Base-by-base conservation (phyloP, 345 rosid species). In the Passiflora organensis region DNA sequence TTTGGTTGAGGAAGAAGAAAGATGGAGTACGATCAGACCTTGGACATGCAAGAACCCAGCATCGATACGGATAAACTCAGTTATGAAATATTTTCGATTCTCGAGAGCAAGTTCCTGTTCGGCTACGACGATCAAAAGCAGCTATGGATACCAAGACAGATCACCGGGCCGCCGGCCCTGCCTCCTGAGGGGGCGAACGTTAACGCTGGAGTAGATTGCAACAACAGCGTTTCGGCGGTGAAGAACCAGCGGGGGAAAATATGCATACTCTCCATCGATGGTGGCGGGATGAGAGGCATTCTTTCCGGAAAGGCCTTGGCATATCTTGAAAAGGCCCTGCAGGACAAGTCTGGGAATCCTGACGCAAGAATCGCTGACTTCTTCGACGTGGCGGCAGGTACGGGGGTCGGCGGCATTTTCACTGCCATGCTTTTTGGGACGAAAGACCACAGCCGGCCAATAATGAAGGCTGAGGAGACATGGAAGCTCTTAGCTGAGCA, bases 211-310 rank as follows among this genome's bases (percentile, higher is more conserved):
- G 41, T 39, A 18, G 6, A 43, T 48, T n/a, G n/a, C n/a, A n/a
- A n/a, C n/a, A 36, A 57, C 62, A 59, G 57, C 60, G 54, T 51
- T 38, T 46, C 78, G 1, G 76, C 83, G 2, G 65, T 77, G 58
- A 93, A 93, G 87, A 86, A 77, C 80, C 96, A 93, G 81, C 69
- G 99, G 13, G 96, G 99, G 12, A 93, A 88, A 77, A 72, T 93
- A 56, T 93, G 99, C 72, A 80, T 93, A 37, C 75, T 93, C 19
- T 76, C 83, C 62, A 72, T 93, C 49, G 99, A 93, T 60, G 83
- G 81, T 14, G 99, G 95, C 6, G 91, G 96, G 56, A 86, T 88
- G 95, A 77, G 82, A 55, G 99, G 99, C 53, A 77, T 93, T 63
- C 67, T 93, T 14, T 62, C 95, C 2, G 99, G 95, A 4, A 93